A percentile compares a stretch with the other conserved stretches of the same genome.
These are phyloP conservation scores for Nemania abortiva DNA, from an alignment of 2,329 filamentous ascomycete species.

Conservation along the genomic window DNA sequence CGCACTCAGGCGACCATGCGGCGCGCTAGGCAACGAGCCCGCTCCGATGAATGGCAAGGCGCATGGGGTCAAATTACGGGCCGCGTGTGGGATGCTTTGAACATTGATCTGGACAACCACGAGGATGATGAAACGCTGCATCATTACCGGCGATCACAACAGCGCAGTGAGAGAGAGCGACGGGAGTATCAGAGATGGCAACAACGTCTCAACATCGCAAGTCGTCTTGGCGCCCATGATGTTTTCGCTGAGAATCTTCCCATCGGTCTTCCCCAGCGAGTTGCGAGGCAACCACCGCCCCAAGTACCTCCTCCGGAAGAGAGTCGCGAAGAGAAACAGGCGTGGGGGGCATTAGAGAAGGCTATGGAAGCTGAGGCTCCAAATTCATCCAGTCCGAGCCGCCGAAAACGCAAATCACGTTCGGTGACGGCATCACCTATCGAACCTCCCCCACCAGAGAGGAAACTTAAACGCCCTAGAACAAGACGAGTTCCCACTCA, in stretches of 20 bases:
- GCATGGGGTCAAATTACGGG: conserved; percentile 78
- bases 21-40: conserved; percentile 69
- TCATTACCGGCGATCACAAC: conserved; percentile 66
- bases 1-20: conserved; percentile 71
- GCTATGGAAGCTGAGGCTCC: conserved; percentile 76
- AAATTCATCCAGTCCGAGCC: conserved; percentile 56
- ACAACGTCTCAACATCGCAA: conserved; percentile 83
- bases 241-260: conserved; percentile 75
- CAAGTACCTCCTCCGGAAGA: conserved; percentile 70
- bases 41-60: conserved; percentile 88
- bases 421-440: conserved; percentile 79
- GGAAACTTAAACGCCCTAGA: conserved; percentile 88
- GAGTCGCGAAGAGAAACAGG: conserved; percentile 81
- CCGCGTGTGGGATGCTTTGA: conserved; percentile 73
- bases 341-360: conserved; percentile 92
- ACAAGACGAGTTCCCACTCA: conserved; percentile 73
- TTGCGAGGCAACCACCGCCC: conserved; percentile 67
- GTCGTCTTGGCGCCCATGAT: conserved; percentile 79
- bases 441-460: conserved; percentile 76
- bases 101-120: conserved; percentile 86
- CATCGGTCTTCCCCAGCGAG: conserved; percentile 68
- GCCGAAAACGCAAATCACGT: conserved; percentile 78
- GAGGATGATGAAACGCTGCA: conserved; percentile 76
- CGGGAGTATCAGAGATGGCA: conserved; percentile 81
- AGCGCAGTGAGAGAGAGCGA: conserved; percentile 63